Percentiles rank a stretch among this genome's conserved stretches.
Conservation (phyloP, 805 yeast genomes). For the Myxozyma melibiosi region DNA sequence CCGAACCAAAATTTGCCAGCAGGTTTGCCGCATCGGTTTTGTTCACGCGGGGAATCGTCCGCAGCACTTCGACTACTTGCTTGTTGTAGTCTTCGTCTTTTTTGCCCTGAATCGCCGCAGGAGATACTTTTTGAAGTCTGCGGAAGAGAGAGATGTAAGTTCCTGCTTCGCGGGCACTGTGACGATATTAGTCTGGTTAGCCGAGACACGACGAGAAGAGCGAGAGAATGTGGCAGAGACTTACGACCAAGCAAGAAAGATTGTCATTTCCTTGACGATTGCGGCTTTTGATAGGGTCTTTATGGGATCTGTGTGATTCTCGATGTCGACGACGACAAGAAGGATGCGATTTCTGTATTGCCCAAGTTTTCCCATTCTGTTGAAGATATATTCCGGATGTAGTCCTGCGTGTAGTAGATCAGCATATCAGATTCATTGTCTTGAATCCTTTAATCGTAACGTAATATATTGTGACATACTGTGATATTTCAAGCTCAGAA, state of each 20-base stretch:
- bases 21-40: constrained; percentile 44
- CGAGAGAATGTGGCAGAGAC: background rate
- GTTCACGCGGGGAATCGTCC: constrained; percentile 45
- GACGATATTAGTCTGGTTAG: background rate
- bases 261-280: constrained; percentile 40
- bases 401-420: no score
- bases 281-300: constrained; percentile 42
- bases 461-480: no score
- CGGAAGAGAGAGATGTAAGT: constrained; percentile 42
- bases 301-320: constrained; percentile 43
- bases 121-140: constrained; percentile 38
- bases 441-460: no score
- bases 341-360: constrained; percentile 40
- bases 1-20: constrained; percentile 40
- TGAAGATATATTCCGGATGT: constrained; percentile 48
- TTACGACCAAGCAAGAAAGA: constrained; percentile 43
- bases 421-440: no score
- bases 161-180: constrained; percentile 44
- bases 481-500: constrained; percentile 39
- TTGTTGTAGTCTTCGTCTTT: constrained; percentile 40
- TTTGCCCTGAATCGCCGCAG: constrained; percentile 41
- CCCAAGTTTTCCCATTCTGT: constrained; percentile 43
- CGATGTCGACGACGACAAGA: constrained; percentile 46
- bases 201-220: background rate
- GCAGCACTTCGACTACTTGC: constrained; percentile 42